Evolutionary conservation across 352 stramenopile species (phyloP).

Genomic region (Pythium sp.): DNA sequence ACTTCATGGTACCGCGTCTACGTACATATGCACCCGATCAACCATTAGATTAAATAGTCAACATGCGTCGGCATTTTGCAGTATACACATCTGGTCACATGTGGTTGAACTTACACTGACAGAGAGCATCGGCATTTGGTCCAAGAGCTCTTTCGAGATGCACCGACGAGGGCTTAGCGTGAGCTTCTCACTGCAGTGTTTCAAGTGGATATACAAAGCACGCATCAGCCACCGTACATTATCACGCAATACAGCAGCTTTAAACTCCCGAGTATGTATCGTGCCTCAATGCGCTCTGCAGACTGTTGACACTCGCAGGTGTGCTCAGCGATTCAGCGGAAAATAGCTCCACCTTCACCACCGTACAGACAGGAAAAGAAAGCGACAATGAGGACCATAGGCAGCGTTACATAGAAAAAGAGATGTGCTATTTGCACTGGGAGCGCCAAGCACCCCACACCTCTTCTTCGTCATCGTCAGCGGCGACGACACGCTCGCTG

Average conservation of each 20-base stretch:
- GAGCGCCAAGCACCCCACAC: conserved; percentile 1
- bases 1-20: conserved; percentile 64
- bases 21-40: neutral
- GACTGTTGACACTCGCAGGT: neutral
- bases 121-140: conserved; percentile 65
- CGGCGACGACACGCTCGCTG: neutral
- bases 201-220: neutral
- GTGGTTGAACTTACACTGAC: conserved; percentile 34
- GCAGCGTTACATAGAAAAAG: neutral
- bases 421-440: neutral
- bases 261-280: neutral
- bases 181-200: conserved; percentile 25
- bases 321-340: conserved; percentile 14
- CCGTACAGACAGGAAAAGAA: neutral
- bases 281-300: conserved; percentile 12
- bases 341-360: conserved; percentile 29
- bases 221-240: neutral
- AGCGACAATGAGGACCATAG: neutral
- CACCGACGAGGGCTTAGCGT: conserved; percentile 43
- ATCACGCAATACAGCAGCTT: neutral
- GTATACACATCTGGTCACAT: neutral
- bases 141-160: conserved; percentile 65
- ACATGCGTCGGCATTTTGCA: neutral
- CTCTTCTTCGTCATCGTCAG: conserved; percentile 21
- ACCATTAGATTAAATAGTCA: neutral